These are phyloP conservation scores for Symbiodinium pilosum DNA, from an alignment of 73 alveolate genomes.

Conservation along the genomic window DNA sequence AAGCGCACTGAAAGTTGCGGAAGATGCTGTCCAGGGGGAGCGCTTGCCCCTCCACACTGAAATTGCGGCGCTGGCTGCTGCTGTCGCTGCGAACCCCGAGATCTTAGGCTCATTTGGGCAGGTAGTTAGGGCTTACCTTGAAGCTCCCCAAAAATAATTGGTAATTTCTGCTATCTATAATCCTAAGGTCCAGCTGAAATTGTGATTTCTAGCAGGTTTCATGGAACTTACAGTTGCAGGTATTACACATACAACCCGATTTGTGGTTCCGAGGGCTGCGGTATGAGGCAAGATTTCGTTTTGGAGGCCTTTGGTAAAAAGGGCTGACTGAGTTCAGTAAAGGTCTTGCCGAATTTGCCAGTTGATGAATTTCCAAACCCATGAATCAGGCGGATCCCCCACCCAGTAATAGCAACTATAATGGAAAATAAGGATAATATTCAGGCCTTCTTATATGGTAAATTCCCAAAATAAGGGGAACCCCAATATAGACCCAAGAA, in stretches of 20 bases:
- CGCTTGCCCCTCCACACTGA: constrained; percentile 10
- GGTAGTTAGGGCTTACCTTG: neutral
- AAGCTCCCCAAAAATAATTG: too few relatives aligned
- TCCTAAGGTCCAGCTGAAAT: too few relatives aligned
- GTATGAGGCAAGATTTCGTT: too few relatives aligned
- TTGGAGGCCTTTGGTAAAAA: neutral
- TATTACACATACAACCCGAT: neutral
- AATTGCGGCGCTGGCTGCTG: constrained; percentile 17
- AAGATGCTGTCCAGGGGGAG: constrained; percentile 14
- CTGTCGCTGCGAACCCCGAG: constrained; percentile 7
- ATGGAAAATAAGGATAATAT: too few relatives aligned
- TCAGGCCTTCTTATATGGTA: too few relatives aligned
- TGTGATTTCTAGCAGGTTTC: too few relatives aligned
- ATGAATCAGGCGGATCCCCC: too few relatives aligned
- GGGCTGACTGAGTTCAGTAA: neutral
- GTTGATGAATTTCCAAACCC: neutral
- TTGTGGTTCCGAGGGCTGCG: neutral
- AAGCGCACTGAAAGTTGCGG: neutral
- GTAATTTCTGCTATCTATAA: too few relatives aligned
- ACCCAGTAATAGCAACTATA: too few relatives aligned
- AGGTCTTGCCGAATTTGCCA: neutral
- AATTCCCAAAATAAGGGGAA: too few relatives aligned
- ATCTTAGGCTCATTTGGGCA: neutral
- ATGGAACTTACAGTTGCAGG: too few relatives aligned
- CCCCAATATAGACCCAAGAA: too few relatives aligned